Evolutionary conservation across 2,329 filamentous ascomycete genomes (phyloP), one percentile per base, ranked within the genome.

Genomic region (Trichoderma sp.): DNA sequence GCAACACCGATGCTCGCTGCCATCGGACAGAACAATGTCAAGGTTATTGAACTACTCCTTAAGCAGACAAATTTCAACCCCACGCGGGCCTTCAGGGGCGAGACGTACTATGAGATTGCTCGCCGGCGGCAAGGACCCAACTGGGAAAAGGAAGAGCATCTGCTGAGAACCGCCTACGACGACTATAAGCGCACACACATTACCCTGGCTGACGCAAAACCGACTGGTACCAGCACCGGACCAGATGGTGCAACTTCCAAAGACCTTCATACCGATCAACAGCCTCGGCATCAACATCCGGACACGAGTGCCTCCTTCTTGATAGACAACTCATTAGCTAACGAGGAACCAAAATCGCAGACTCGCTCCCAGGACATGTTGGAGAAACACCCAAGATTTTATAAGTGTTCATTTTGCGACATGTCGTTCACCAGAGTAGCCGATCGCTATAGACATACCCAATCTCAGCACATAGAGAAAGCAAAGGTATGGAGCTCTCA

Each of bases 1-100:
- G 90, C 93, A 60, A 97, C 94, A 1, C 95, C 95, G 1, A 96
- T 99, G 82, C 85, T 97, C 43, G 93, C 93, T 65, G 93, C 95
- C 1, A 97, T 99, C 69, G 94, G 95, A 15, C 90, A 94, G 70
- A 86, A 88, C 68, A 95, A 97, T 71, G 84, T 94, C 57, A 90
- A 91, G 69, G 92, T 97, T 64, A 87, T 99, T 50, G 86, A 90
- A 64, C 80, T 97, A 10, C 83, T 97, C 7, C 80, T 97, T 6
- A 88, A 88, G 66, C 91, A 95, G 71, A 85, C 85, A 55, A 79
- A 79, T 17, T 97, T 98, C 74, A 89, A 99, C 71, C 93, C 95
- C 0, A 92, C 91, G 0, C 87, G 90, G 65, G 84, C 88, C 26
- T 89, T 88, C 70, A 88, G 88, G 69, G 91, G 91, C 21, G 87